phyloP scores from a whole-genome alignment of 78 protist genomes.

The Dictyostelium brefeldianum region DNA sequence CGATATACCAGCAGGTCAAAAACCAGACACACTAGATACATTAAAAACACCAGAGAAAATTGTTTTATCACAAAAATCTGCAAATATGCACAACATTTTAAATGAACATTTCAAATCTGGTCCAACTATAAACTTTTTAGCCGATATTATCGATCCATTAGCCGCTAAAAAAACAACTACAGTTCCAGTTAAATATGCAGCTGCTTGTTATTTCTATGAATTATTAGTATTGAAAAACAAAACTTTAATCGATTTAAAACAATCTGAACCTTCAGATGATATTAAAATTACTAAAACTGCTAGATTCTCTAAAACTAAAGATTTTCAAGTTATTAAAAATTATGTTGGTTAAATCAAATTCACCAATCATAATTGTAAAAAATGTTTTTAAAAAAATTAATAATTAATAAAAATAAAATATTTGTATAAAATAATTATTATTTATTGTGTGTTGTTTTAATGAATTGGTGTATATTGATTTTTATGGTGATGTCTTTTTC shows the following conservation, averaged over 20 bases:
- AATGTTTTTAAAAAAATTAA: too few species aligned
- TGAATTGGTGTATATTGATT: too few species aligned
- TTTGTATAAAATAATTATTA: too few species aligned
- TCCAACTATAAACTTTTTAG: not conserved
- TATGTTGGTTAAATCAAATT: not conserved
- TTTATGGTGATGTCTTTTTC: too few species aligned
- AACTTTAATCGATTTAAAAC: constrained; percentile 40
- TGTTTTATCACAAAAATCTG: constrained; percentile 46
- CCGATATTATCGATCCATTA: constrained; percentile 6
- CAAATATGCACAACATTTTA: constrained; percentile 50
- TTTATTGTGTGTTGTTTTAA: too few species aligned
- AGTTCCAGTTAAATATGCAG: not conserved
- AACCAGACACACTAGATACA: not conserved
- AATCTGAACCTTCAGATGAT: constrained; percentile 61
- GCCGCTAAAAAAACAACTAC: not conserved
- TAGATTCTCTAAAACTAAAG: constrained; percentile 12
- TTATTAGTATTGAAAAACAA: constrained; percentile 60
- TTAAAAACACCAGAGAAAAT: constrained; percentile 1
- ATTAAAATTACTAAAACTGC: constrained; percentile 56
- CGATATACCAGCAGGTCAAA: constrained; percentile 1
- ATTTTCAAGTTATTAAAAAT: not conserved
- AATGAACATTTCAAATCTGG: not conserved
- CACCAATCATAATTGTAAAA: too few species aligned
- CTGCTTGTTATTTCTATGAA: constrained; percentile 74
- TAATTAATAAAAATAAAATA: too few species aligned